A percentile compares a stretch with the other conserved stretches of the same genome.
These are phyloP conservation scores for Glaciozyma antarctica DNA, from an alignment of 768 basidiomycete genomes.

Conservation along the genomic window DNA sequence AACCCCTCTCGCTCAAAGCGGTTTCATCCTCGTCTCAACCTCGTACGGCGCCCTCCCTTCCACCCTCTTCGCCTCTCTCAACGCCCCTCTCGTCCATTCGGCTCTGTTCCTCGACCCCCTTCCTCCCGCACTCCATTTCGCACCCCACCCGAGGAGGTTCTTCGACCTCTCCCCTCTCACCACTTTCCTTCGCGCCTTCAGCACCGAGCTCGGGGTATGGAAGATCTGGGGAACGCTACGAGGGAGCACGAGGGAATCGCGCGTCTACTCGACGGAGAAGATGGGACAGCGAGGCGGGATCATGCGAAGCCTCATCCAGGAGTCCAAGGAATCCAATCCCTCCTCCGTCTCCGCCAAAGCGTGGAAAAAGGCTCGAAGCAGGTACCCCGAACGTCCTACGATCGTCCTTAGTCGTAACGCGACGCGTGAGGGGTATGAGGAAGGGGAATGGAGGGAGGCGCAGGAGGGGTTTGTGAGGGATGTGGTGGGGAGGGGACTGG, in stretches of 20 bases:
- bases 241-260: slow-evolving; percentile 4
- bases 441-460: slow-evolving; percentile 2
- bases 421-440: background rate
- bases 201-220: slow-evolving; percentile 11
- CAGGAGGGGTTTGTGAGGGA: slow-evolving; percentile 19
- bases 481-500: slow-evolving; percentile 20
- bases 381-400: slow-evolving; percentile 29
- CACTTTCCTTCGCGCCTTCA: background rate
- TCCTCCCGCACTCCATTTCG: slow-evolving; percentile 7
- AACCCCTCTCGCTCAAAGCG: slow-evolving; percentile 24
- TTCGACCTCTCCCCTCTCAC: slow-evolving; percentile 13
- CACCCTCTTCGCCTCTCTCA: slow-evolving; percentile 24
- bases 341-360: slow-evolving; percentile 13
- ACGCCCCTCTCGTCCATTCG: slow-evolving; percentile 23
- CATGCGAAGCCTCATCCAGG: slow-evolving; percentile 20
- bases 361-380: slow-evolving; percentile 14
- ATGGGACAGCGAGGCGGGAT: slow-evolving; percentile 16
- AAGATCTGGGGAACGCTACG: slow-evolving; percentile 9
- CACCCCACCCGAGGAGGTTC: background rate
- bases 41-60: slow-evolving; percentile 12
- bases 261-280: slow-evolving; percentile 15
- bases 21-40: slow-evolving; percentile 25
- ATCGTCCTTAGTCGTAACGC: slow-evolving; percentile 12
- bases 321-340: slow-evolving; percentile 14
- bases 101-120: slow-evolving; percentile 25